Conservation (phyloP, 345 rosid species). For the Citrus inodora region DNA sequence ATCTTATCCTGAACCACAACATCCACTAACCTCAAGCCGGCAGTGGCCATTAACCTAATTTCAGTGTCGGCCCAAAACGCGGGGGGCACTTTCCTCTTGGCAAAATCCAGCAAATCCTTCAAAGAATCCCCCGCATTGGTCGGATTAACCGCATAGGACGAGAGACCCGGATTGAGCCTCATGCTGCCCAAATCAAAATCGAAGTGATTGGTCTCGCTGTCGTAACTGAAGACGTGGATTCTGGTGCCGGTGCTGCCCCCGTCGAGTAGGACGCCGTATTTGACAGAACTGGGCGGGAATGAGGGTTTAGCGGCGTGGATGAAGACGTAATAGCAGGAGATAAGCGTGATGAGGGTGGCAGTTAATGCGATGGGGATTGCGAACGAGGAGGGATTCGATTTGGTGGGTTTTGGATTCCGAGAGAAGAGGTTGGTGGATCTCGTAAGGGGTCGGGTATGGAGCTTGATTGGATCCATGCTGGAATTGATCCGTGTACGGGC, state of each 20-base stretch:
- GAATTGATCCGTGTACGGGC: constrained; percentile 49
- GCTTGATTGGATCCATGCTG: constrained; percentile 53
- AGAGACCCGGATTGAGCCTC: constrained; percentile 81
- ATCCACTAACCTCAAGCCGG: constrained; percentile 80
- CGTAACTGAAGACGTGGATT: constrained; percentile 56
- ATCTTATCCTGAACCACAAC: constrained; percentile 49
- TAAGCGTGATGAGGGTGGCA: constrained; percentile 19
- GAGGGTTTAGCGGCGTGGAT: constrained; percentile 12
- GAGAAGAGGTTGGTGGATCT: constrained; percentile 40
- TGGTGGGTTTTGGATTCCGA: constrained; percentile 30
- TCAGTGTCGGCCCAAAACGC: constrained; percentile 65
- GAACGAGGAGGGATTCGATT: constrained; percentile 23
- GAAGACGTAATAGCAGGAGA: constrained; percentile 24
- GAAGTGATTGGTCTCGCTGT: constrained; percentile 25
- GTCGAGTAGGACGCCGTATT: constrained; percentile 56
- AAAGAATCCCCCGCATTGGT: constrained; percentile 55
- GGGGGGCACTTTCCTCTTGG: constrained; percentile 47
- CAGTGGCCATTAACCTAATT: constrained; percentile 89
- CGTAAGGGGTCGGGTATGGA: constrained; percentile 41
- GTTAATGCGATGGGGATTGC: constrained; percentile 23
- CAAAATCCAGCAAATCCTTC: constrained; percentile 61
- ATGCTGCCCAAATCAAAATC: constrained; percentile 52
- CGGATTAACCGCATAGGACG: constrained; percentile 57
- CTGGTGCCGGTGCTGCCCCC: constrained; percentile 93
- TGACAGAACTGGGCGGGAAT: constrained; percentile 2